Conservation (phyloP, 805 yeast genomes). For the Cyberlindnera lachancei region DNA sequence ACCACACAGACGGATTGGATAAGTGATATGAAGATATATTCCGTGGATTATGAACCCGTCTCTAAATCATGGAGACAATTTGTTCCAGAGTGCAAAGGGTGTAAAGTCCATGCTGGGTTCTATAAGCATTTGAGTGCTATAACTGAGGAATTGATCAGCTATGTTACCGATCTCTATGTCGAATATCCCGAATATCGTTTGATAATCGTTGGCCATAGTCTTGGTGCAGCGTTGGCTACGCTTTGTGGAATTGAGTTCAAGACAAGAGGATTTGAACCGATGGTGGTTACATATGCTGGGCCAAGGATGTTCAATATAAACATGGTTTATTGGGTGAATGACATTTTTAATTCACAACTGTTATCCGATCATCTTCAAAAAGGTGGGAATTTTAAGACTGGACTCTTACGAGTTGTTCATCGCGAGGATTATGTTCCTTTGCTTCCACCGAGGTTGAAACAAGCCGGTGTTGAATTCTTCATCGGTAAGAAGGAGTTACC, state of each 20-base stretch:
- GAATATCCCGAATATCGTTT: slow-evolving; percentile 42
- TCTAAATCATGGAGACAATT: neutral
- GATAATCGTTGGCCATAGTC: slow-evolving; percentile 63
- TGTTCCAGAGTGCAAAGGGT: slow-evolving; percentile 34
- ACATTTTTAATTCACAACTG: slow-evolving; percentile 33
- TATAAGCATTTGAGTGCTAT: slow-evolving; percentile 38
- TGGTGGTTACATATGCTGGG: slow-evolving; percentile 52
- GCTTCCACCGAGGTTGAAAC: slow-evolving; percentile 42
- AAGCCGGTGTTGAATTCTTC: slow-evolving; percentile 27
- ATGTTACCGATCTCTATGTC: slow-evolving; percentile 28
- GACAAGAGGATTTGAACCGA: slow-evolving; percentile 44
- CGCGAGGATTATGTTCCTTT: slow-evolving; percentile 50
- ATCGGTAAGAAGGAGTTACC: slow-evolving; percentile 32
- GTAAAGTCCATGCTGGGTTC: slow-evolving; percentile 63
- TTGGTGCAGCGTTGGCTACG: slow-evolving; percentile 67
- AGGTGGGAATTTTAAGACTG: slow-evolving; percentile 19
- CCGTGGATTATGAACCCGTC: neutral
- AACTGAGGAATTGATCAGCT: slow-evolving; percentile 20
- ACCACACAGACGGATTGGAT: slow-evolving; percentile 58
- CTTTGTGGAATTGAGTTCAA: slow-evolving; percentile 58
- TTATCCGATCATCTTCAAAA: slow-evolving; percentile 18
- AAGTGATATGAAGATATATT: slow-evolving; percentile 44
- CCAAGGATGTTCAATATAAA: slow-evolving; percentile 57
- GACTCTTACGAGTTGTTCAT: slow-evolving; percentile 51
- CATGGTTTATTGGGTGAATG: slow-evolving; percentile 48